Evolutionary conservation across 805 yeast genomes (phyloP).

Genomic region (Spathaspora passalidarum): DNA sequence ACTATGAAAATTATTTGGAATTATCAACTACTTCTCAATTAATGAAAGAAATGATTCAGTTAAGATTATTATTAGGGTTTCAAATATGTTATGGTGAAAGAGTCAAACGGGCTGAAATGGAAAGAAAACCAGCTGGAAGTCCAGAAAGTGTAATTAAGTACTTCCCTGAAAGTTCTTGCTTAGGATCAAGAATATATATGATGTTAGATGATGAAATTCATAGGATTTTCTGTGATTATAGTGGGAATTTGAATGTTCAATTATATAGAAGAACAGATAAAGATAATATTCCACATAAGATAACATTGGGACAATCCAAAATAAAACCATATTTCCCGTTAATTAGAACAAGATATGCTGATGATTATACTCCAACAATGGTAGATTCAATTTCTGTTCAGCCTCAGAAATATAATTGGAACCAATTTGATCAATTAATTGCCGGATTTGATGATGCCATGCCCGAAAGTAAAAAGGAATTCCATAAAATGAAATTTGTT

Average conservation of each 20-base stretch:
- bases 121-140: constrained; percentile 53
- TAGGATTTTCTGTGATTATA: constrained; percentile 69
- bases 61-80: constrained; percentile 81
- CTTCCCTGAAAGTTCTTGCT: constrained; percentile 43
- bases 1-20: constrained; percentile 52
- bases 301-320: constrained; percentile 10
- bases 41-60: constrained; percentile 81
- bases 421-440: constrained; percentile 81
- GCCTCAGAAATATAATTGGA: constrained; percentile 75
- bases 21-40: constrained; percentile 54
- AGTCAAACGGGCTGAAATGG: constrained; percentile 64
- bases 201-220: constrained; percentile 83
- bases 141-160: constrained; percentile 56
- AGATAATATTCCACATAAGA: constrained; percentile 4
- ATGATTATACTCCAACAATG: constrained; percentile 54
- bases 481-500: constrained; percentile 77
- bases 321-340: constrained; percentile 26
- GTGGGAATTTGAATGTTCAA: constrained; percentile 75
- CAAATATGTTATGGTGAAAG: constrained; percentile 79
- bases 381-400: constrained; percentile 54
- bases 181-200: constrained; percentile 68
- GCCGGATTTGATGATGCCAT: constrained; percentile 85
- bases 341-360: constrained; percentile 78
- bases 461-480: constrained; percentile 50
- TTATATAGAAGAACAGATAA: constrained; percentile 43